Evolutionary conservation across 2,329 filamentous ascomycete species (phyloP).

Genomic region (Botrytis cinerea): DNA sequence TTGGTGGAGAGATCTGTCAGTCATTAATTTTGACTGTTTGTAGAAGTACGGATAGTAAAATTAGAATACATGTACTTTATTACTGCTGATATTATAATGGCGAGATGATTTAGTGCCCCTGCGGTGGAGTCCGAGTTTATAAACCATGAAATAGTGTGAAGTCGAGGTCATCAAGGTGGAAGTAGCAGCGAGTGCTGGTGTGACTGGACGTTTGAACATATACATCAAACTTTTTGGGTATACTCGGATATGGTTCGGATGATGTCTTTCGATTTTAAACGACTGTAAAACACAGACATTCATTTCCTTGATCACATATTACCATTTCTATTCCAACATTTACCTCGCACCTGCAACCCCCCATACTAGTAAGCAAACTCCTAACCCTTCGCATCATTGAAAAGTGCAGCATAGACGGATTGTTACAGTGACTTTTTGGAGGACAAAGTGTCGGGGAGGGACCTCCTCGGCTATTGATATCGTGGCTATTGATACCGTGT

Average conservation of each 20-base stretch:
- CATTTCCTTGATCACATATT: not conserved
- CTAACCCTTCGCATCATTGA: not conserved
- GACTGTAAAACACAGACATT: not conserved
- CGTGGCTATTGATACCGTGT: too few relatives aligned
- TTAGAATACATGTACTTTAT: conserved; percentile 19
- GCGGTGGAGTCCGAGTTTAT: not conserved
- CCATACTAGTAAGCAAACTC: not conserved
- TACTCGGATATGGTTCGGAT: not conserved
- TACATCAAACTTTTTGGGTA: not conserved
- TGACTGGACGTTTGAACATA: not conserved
- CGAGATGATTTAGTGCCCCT: not conserved
- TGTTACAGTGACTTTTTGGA: too few relatives aligned
- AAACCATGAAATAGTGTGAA: not conserved
- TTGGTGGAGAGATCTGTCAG: conserved; percentile 4
- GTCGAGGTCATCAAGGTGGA: too few relatives aligned
- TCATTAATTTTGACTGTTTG: conserved; percentile 14
- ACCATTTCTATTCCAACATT: not conserved
- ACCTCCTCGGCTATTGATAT: too few relatives aligned
- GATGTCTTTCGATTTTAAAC: not conserved
- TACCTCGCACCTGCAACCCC: not conserved
- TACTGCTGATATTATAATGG: not conserved
- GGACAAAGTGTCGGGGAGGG: too few relatives aligned
- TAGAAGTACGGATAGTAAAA: conserved; percentile 21
- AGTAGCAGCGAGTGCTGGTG: not conserved
- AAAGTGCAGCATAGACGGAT: too few relatives aligned